Evolutionary conservation across 1,284 basidiomycete species (phyloP), one percentile per base, ranked within the genome.

Genomic region (Apiotrichum mycotoxinovorans): DNA sequence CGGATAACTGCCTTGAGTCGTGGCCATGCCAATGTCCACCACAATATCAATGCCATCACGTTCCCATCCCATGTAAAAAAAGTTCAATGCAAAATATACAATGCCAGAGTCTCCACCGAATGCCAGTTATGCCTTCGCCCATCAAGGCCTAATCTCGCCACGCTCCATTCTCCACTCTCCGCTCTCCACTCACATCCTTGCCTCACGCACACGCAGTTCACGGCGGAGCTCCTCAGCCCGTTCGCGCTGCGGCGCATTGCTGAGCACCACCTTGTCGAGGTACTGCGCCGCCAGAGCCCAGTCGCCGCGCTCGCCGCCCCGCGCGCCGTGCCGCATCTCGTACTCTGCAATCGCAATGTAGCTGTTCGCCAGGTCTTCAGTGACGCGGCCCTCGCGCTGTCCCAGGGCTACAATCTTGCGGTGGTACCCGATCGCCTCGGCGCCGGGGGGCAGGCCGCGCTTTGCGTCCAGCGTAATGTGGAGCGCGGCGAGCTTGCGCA

Each of bases 271-370:
- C 47, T 79, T 81, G 56, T 88, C 84, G 46, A 91, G 78, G 69
- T 88, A 88, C 55, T 66, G 65, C 33, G 67, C 67, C 5, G 75
- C 76, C 45, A 78, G 55, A 3, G 67, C 67, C 67, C 62, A 67
- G 60, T 77, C 74, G 4, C 71, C 69, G 14, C 56, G 57, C 38
- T 55, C 45, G 9, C 45, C 44, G n/a, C 41, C 47, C 11, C 18
- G 14, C 5, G 38, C 48, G 34, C 60, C 52, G 17, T 83, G 85
- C 48, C 83, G 78, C 56, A 81, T 81, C 65, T 91, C 85, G 70
- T 87, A 85, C 58, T 88, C 85, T 10, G 91, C 89, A 30, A 93
- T 85, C 63, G 85, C 86, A 42, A 95, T 73, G 64, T 85, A 84
- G n/a, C 87, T 91, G 69, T 84, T 85, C 23, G 89, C 85, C 70